These are phyloP conservation scores for Sordaria brevicollis DNA, from an alignment of 495 filamentous ascomycete genomes.

Conservation along the genomic window DNA sequence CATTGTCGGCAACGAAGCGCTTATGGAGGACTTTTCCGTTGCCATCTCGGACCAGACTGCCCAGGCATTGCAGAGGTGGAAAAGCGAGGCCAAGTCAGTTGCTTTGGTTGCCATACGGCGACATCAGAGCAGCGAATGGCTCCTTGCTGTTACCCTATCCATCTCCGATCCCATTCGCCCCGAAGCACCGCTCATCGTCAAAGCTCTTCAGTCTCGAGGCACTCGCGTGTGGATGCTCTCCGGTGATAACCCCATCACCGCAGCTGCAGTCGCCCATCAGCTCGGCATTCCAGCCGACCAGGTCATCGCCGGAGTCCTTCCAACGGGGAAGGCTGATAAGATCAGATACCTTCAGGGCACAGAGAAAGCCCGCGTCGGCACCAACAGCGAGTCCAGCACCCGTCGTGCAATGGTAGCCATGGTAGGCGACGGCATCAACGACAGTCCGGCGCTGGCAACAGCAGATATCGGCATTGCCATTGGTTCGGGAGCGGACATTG, in stretches of 20 bases:
- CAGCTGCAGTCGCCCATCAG: constrained; percentile 63
- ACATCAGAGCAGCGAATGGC: constrained; percentile 11
- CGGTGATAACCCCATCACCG: constrained; percentile 68
- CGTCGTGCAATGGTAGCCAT: constrained; percentile 36
- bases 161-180: constrained; percentile 69
- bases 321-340: constrained; percentile 76
- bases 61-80: constrained; percentile 51
- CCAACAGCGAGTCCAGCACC: constrained; percentile 11
- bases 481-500: constrained; percentile 75
- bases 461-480: constrained; percentile 81
- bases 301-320: constrained; percentile 81
- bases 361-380: constrained; percentile 25
- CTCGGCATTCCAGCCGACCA: constrained; percentile 65
- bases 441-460: constrained; percentile 67
- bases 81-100: constrained; percentile 61
- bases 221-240: constrained; percentile 87
- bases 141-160: constrained; percentile 41
- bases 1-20: constrained; percentile 73
- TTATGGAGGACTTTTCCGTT: constrained; percentile 45
- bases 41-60: constrained; percentile 20
- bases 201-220: constrained; percentile 51
- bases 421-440: constrained; percentile 85
- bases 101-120: constrained; percentile 50
- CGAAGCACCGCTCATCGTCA: constrained; percentile 57
- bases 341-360: constrained; percentile 66